Evolutionary conservation across 1,139 yeast species (phyloP).

Genomic region (Suhomyces yuchorum): DNA sequence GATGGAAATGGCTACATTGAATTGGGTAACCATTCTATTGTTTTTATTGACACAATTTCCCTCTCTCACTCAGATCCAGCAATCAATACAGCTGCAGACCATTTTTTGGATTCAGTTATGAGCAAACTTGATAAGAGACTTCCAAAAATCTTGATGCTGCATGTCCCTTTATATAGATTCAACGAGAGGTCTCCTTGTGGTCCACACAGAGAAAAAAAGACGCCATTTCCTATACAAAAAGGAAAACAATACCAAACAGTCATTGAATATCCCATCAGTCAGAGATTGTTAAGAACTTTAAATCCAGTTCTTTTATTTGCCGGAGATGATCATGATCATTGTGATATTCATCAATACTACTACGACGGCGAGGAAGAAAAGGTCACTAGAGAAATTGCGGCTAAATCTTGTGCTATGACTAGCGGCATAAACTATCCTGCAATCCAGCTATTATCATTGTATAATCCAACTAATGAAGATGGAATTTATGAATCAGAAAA

Average conservation of each 20-base stretch:
- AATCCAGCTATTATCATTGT: conserved; percentile 73
- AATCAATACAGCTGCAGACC: conserved; percentile 26
- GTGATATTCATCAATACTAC: conserved; percentile 69
- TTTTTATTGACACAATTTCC: conserved; percentile 80
- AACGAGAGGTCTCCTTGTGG: conserved; percentile 63
- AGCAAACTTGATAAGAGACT: conserved; percentile 28
- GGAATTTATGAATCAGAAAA: neutral
- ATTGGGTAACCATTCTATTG: conserved; percentile 74
- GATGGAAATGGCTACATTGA: conserved; percentile 56
- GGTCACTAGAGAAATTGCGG: conserved; percentile 73
- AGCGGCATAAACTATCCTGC: conserved; percentile 88
- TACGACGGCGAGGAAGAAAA: conserved; percentile 29
- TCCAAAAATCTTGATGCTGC: conserved; percentile 75
- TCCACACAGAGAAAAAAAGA: conserved; percentile 55
- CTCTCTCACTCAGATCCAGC: conserved; percentile 49
- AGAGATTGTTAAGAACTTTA: conserved; percentile 54
- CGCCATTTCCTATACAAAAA: conserved; percentile 62
- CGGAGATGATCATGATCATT: conserved; percentile 97
- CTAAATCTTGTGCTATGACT: conserved; percentile 89
- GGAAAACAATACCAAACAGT: conserved; percentile 85
- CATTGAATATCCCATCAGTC: conserved; percentile 58
- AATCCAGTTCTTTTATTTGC: conserved; percentile 74
- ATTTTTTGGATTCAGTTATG: conserved; percentile 30
- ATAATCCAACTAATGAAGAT: conserved; percentile 41
- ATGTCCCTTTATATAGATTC: conserved; percentile 74